Percentiles rank a stretch among this genome's conserved stretches.
phyloP scores from a whole-genome alignment of 2,329 filamentous ascomycete species.

The Pestalotiopsis sp. region DNA sequence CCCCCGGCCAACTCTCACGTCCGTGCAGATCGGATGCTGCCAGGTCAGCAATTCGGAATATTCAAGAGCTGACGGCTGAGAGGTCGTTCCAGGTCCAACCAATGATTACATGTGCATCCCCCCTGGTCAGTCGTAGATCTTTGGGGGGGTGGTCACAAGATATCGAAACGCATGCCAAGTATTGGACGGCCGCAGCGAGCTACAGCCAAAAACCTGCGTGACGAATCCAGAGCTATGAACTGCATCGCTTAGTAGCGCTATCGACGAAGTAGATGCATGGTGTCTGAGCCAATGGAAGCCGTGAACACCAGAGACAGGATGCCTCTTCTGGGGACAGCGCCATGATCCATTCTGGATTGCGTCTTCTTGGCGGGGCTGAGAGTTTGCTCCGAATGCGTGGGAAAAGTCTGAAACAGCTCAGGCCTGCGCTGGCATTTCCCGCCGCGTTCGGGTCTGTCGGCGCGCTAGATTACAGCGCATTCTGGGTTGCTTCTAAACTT shows the following conservation, averaged over 20 bases:
- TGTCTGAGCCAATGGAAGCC: background rate
- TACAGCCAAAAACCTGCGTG: constrained; percentile 1
- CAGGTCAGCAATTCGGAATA: too few species aligned
- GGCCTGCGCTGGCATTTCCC: background rate
- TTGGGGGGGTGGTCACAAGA: background rate
- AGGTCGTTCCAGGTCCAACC: background rate
- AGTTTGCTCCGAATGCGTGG: background rate
- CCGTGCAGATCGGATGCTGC: too few species aligned
- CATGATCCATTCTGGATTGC: background rate
- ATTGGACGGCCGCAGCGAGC: background rate
- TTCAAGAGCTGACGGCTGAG: too few species aligned
- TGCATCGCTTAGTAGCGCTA: background rate
- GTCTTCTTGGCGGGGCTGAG: background rate
- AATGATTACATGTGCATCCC: background rate
- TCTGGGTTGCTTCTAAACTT: background rate
- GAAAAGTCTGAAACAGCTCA: constrained; percentile 3
- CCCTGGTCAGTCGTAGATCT: background rate
- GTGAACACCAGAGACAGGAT: background rate
- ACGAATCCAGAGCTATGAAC: background rate
- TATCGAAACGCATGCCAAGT: background rate
- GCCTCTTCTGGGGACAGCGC: background rate
- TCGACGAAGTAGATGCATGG: background rate
- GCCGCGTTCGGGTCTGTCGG: background rate
- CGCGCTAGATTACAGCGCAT: background rate
- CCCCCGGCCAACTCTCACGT: too few species aligned